A percentile compares a stretch with the other conserved stretches of the same genome.
phyloP scores from a whole-genome alignment of 768 basidiomycete genomes.

The Termitomyces sp. region DNA sequence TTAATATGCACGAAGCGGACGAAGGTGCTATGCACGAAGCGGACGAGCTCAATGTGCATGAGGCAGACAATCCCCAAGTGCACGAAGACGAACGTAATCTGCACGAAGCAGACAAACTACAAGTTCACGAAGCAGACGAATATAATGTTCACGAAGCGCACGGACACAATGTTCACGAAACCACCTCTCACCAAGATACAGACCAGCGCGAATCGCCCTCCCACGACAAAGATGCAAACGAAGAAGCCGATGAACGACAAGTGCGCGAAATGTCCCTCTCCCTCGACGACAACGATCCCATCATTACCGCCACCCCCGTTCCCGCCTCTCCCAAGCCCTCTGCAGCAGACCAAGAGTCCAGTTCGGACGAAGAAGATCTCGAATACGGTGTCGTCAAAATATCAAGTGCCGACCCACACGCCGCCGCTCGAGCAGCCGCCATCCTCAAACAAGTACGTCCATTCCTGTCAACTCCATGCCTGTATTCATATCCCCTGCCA shows the following conservation, averaged over 20 bases:
- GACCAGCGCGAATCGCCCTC: background rate
- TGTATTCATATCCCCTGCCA: constrained; percentile 24
- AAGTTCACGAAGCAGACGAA: too few species aligned
- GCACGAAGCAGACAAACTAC: too few species aligned
- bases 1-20: too few species aligned
- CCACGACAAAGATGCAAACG: background rate
- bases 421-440: constrained; percentile 90
- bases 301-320: background rate
- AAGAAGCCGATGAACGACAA: constrained; percentile 12
- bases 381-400: constrained; percentile 76
- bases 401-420: constrained; percentile 77
- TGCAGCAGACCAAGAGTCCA: constrained; percentile 21
- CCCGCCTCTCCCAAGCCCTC: background rate
- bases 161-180: background rate
- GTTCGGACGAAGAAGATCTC: constrained; percentile 36
- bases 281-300: constrained; percentile 3
- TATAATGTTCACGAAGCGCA: too few species aligned
- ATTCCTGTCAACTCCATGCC: background rate
- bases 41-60: too few species aligned
- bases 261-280: constrained; percentile 17
- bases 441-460: constrained; percentile 80
- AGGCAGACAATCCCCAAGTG: too few species aligned
- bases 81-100: too few species aligned
- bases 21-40: too few species aligned
- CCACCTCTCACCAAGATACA: too few species aligned